These are phyloP conservation scores for Cordyceps fumosorosea DNA, from an alignment of 2,329 filamentous ascomycete genomes.

Conservation along the genomic window DNA sequence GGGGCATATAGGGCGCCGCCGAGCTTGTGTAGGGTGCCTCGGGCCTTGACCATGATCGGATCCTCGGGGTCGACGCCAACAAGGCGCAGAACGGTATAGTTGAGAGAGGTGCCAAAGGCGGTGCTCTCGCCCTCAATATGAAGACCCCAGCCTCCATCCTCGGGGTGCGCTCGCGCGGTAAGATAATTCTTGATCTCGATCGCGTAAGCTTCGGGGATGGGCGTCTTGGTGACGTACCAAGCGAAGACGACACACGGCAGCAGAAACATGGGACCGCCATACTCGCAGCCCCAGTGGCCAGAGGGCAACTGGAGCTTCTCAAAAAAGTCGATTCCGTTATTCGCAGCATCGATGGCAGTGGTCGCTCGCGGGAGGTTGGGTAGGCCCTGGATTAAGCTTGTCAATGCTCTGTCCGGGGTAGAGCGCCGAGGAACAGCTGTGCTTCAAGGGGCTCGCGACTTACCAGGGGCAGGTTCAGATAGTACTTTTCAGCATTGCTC, in stretches of 20 bases:
- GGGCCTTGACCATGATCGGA: constrained; percentile 75
- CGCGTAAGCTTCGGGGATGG: constrained; percentile 70
- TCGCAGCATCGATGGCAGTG: constrained; percentile 68
- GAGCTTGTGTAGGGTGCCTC: constrained; percentile 73
- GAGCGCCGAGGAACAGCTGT: background rate
- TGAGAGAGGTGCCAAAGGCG: constrained; percentile 83
- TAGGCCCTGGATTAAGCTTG: constrained; percentile 49
- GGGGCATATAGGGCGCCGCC: constrained; percentile 79
- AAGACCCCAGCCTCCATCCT: constrained; percentile 94
- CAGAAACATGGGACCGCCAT: constrained; percentile 95
- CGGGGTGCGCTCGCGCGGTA: constrained; percentile 72
- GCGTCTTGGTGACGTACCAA: constrained; percentile 85
- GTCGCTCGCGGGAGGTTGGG: constrained; percentile 64
- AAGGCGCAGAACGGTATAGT: constrained; percentile 75
- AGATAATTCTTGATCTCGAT: constrained; percentile 92
- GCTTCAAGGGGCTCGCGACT: constrained; percentile 13
- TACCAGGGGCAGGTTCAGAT: constrained; percentile 73
- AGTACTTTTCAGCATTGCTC: constrained; percentile 82
- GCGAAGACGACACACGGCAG: constrained; percentile 77
- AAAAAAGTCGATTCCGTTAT: constrained; percentile 83
- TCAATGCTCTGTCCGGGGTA: background rate
- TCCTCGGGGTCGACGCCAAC: constrained; percentile 81
- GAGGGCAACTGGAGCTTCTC: constrained; percentile 80
- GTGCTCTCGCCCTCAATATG: constrained; percentile 92
- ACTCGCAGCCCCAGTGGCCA: constrained; percentile 95